phyloP scores from a whole-genome alignment of 1,139 yeast species.

The Geotrichum phurueaensis region DNA sequence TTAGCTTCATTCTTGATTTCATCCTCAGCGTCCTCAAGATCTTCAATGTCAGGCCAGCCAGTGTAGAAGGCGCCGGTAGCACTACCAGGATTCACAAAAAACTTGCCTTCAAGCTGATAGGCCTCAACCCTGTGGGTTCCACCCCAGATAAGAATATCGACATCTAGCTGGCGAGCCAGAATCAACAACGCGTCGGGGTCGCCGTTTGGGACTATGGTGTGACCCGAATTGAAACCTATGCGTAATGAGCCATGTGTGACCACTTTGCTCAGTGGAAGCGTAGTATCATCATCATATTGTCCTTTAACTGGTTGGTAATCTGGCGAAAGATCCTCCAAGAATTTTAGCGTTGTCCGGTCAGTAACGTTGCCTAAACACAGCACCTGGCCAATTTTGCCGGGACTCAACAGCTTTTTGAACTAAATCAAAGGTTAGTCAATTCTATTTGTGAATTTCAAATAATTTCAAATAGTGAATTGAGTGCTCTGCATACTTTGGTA shows the following conservation, averaged over 20 bases:
- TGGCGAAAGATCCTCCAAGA: slow-evolving; percentile 61
- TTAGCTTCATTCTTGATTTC: slow-evolving; percentile 21
- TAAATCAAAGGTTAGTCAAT: slow-evolving; percentile 31
- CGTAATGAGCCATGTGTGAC: slow-evolving; percentile 64
- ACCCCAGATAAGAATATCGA: slow-evolving; percentile 92
- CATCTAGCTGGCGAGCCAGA: slow-evolving; percentile 86
- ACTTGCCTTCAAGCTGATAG: slow-evolving; percentile 84
- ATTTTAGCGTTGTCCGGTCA: slow-evolving; percentile 55
- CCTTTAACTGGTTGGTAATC: slow-evolving; percentile 77
- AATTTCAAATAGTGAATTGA: background rate
- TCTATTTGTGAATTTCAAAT: background rate
- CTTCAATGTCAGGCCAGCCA: slow-evolving; percentile 44
- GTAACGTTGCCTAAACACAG: slow-evolving; percentile 81
- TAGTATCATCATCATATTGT: slow-evolving; percentile 47
- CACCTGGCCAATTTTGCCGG: slow-evolving; percentile 78
- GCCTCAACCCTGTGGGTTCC: slow-evolving; percentile 93
- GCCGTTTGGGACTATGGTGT: slow-evolving; percentile 72
- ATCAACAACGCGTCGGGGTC: slow-evolving; percentile 82
- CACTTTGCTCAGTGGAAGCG: slow-evolving; percentile 58
- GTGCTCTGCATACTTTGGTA: slow-evolving; percentile 29
- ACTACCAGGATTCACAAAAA: slow-evolving; percentile 91
- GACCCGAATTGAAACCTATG: slow-evolving; percentile 83
- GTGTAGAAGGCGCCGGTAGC: slow-evolving; percentile 82
- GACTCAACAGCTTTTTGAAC: slow-evolving; percentile 69
- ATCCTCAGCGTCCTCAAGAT: slow-evolving; percentile 28